Evolutionary conservation across 306 rosid genomes (phyloP), one percentile per base, ranked within the genome.

Genomic region (Lotus japonicus): DNA sequence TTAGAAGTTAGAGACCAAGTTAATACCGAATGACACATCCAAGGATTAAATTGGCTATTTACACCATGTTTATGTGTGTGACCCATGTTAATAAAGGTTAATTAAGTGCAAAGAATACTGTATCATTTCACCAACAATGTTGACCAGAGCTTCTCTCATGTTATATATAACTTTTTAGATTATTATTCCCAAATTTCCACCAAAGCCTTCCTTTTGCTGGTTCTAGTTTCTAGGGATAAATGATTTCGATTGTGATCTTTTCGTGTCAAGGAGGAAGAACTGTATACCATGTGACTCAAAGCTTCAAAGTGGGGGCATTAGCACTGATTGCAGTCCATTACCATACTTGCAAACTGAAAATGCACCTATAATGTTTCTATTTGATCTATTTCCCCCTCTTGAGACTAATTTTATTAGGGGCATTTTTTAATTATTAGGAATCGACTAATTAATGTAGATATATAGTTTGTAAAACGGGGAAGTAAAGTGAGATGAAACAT

Each of bases 241-340:
- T 80, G 63, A 80, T 80, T 75, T 64, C 51, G 51, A 70, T 51
- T 0, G 45, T 70, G 77, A 75, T 70, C 42, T 58, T 79, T 74
- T 42, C 9, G 31, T 26, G 31, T 26, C 31, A 26, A 26, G 23
- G 31, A 26, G 36, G 41, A 74, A 21, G 42, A 55, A 43, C 12
- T 67, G 68, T 35, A 18, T 77, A 35, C 78, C 54, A 44, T 56
- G 74, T 68, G 68, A 63, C 77, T 49, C 51, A 73, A 77, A 81
- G 77, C 69, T 36, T 78, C 52, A 41, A 13, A 61, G 77, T 77
- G 82, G 82, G 79, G 64, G 74, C 66, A 68, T 77, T 81, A 18
- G 2, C 79, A 77, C 82, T 77, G 49, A 59, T 38, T 65, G 71
- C 70, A 59, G 2, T 39, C 43, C 79, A 66, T 59, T 17, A 54